Conservation (phyloP, 768 basidiomycete genomes). For the Lactarius hatsudake region DNA sequence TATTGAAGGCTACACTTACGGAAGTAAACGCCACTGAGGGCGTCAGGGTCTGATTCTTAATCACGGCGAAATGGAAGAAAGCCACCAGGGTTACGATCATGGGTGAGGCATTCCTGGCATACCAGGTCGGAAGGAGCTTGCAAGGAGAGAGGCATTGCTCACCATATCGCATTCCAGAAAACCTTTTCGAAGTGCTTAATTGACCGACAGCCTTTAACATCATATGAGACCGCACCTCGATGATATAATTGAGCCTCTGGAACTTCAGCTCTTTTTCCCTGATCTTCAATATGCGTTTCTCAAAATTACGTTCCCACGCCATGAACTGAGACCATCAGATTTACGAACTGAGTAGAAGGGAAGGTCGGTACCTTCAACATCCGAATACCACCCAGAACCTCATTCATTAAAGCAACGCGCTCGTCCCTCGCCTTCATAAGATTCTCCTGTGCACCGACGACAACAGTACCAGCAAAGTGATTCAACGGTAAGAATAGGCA, state of each 20-base stretch:
- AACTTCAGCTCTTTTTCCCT: slow-evolving; percentile 80
- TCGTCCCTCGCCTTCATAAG: slow-evolving; percentile 92
- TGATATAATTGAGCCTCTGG: slow-evolving; percentile 82
- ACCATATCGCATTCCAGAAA: slow-evolving; percentile 56
- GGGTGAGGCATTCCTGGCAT: slow-evolving; percentile 42
- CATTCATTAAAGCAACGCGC: slow-evolving; percentile 89
- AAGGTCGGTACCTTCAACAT: slow-evolving; percentile 66
- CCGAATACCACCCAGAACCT: slow-evolving; percentile 84
- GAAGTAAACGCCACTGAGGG: slow-evolving; percentile 82
- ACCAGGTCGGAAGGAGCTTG: neutral
- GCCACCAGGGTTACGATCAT: slow-evolving; percentile 50
- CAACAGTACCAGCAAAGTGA: slow-evolving; percentile 78
- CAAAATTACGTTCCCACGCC: slow-evolving; percentile 93
- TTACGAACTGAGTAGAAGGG: neutral
- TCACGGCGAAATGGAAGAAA: slow-evolving; percentile 64
- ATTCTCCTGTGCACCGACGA: slow-evolving; percentile 75
- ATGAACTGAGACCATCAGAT: slow-evolving; percentile 60
- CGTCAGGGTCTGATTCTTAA: slow-evolving; percentile 64
- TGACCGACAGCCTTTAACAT: neutral
- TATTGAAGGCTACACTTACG: slow-evolving; percentile 30
- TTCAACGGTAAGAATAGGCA: slow-evolving; percentile 69
- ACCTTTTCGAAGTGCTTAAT: slow-evolving; percentile 31
- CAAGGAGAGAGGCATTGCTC: slow-evolving; percentile 16
- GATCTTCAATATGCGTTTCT: slow-evolving; percentile 65
- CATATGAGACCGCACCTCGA: slow-evolving; percentile 52